Percentiles rank a stretch among this genome's conserved stretches.
Conservation (phyloP, 495 filamentous ascomycete species). For the Penicillium subrubescens region DNA sequence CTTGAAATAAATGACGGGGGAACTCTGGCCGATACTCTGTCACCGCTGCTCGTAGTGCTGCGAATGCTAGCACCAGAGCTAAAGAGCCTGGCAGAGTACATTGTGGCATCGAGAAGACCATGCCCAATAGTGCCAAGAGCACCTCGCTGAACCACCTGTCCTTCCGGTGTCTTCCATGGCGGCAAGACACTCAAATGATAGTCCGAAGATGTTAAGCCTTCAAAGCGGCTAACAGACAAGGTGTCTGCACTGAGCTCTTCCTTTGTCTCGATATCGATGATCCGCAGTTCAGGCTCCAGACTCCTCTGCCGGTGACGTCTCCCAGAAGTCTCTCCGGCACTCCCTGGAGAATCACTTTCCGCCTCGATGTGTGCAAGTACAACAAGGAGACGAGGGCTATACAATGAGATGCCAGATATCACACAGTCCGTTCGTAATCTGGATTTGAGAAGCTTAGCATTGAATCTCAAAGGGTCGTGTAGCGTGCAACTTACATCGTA, state of each 20-base stretch:
- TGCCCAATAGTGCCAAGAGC: slow-evolving; percentile 66
- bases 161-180: slow-evolving; percentile 61
- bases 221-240: slow-evolving; percentile 79
- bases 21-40: slow-evolving; percentile 49
- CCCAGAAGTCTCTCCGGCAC: slow-evolving; percentile 41
- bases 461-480: neutral
- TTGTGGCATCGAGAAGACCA: slow-evolving; percentile 75
- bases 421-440: slow-evolving; percentile 95
- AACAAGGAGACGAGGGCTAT: slow-evolving; percentile 87
- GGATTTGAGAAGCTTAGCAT: neutral
- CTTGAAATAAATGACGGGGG: slow-evolving; percentile 46
- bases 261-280: slow-evolving; percentile 84
- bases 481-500: slow-evolving; percentile 69
- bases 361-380: slow-evolving; percentile 86
- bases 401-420: slow-evolving; percentile 94
- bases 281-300: slow-evolving; percentile 80
- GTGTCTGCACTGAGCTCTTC: slow-evolving; percentile 79
- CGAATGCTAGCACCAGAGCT: slow-evolving; percentile 82
- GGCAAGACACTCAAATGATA: slow-evolving; percentile 88
- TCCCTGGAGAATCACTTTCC: slow-evolving; percentile 54
- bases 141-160: slow-evolving; percentile 62
- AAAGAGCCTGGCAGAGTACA: slow-evolving; percentile 83
- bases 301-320: slow-evolving; percentile 71
- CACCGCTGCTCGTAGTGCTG: slow-evolving; percentile 67
- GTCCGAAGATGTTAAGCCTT: slow-evolving; percentile 83